phyloP scores from a whole-genome alignment of 2,329 filamentous ascomycete genomes.

The Colletotrichum shisoi region DNA sequence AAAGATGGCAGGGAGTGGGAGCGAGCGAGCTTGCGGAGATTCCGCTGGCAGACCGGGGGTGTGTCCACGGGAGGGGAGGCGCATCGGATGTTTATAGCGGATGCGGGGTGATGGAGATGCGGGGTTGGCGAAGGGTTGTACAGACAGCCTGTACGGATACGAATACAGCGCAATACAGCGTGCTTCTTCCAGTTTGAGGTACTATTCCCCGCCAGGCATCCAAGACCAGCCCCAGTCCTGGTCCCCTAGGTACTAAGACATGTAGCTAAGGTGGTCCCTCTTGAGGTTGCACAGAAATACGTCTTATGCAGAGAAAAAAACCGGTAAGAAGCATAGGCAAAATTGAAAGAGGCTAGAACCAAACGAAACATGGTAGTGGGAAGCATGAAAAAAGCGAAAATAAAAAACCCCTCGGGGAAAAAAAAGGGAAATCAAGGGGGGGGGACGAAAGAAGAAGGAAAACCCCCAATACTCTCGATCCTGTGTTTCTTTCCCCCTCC shows the following conservation, averaged over 20 bases:
- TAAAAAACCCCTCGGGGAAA: too few species aligned
- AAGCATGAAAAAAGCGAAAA: too few species aligned
- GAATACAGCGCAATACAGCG: too few species aligned
- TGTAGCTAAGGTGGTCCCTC: too few species aligned
- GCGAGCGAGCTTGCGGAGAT: constrained; percentile 32
- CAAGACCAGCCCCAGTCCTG: not conserved
- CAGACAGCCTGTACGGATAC: not conserved
- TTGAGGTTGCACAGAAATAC: too few species aligned
- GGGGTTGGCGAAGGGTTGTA: constrained; percentile 16
- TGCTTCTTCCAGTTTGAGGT: not conserved
- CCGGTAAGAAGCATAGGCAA: not conserved
- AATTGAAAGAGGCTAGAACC: not conserved
- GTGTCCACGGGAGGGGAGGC: not conserved
- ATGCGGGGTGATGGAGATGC: constrained; percentile 28
- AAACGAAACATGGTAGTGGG: not conserved
- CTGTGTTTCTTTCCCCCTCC: constrained; percentile 8
- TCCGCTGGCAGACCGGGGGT: constrained; percentile 14
- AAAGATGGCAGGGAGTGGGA: not conserved
- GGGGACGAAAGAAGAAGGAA: not conserved
- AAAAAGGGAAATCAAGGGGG: too few species aligned
- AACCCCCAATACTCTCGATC: not conserved
- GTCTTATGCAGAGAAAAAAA: too few species aligned
- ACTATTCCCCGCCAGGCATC: constrained; percentile 29
- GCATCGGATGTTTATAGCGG: constrained; percentile 15
- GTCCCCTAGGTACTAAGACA: not conserved